A percentile compares a stretch with the other conserved stretches of the same genome.
These are phyloP conservation scores for Bruguiera gymnorhiza DNA, from an alignment of 345 rosid species.

Conservation along the genomic window DNA sequence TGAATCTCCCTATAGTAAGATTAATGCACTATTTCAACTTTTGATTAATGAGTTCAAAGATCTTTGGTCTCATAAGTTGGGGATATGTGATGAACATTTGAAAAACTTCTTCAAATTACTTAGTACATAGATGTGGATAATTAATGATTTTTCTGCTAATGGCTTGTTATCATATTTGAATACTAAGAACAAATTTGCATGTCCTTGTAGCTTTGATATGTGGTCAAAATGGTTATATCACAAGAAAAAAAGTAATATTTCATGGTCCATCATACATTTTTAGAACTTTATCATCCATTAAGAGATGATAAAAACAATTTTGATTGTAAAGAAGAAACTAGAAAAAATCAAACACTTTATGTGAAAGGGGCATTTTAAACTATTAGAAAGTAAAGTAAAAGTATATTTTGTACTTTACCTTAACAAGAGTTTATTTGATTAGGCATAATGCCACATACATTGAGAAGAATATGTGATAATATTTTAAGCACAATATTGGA, in stretches of 20 bases:
- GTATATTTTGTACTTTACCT: neutral
- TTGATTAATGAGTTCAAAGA: conserved; percentile 6
- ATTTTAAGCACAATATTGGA: neutral
- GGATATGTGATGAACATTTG: neutral
- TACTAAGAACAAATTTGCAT: neutral
- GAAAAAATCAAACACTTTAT: neutral
- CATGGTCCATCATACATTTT: conserved; percentile 2
- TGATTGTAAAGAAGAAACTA: neutral
- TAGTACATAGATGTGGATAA: conserved; percentile 1
- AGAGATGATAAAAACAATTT: neutral
- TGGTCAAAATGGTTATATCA: neutral
- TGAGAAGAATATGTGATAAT: conserved; percentile 14
- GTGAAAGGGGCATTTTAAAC: neutral
- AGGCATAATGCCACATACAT: neutral
- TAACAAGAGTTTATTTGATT: neutral
- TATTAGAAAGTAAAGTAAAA: neutral
- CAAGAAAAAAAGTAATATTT: conserved; percentile 4
- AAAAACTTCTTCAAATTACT: neutral
- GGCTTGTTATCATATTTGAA: neutral
- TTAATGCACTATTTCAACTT: neutral
- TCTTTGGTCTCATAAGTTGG: neutral
- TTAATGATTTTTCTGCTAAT: neutral
- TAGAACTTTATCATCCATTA: neutral
- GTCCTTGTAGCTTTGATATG: conserved; percentile 1
- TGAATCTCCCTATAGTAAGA: neutral